Evolutionary conservation across 306 rosid species (phyloP).

Genomic region (Parietaria judaica): DNA sequence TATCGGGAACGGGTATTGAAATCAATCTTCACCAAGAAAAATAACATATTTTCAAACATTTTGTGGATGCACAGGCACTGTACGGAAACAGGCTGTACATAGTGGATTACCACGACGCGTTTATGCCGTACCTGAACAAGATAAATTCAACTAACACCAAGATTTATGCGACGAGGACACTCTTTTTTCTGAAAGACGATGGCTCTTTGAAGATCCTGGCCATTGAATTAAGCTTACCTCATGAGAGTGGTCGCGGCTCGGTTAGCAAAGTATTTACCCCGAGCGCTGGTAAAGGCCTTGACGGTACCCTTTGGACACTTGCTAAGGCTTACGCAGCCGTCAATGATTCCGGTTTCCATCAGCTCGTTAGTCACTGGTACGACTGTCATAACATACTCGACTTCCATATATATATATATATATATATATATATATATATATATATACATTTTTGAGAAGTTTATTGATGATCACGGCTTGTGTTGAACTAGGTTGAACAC

Average conservation of each 20-base stretch:
- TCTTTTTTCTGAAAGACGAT: conserved; percentile 44
- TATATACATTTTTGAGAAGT: background rate
- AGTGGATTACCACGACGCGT: conserved; percentile 49
- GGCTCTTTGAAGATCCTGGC: conserved; percentile 60
- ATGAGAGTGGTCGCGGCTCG: conserved; percentile 34
- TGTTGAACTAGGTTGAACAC: conserved; percentile 45
- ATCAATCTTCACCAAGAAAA: background rate
- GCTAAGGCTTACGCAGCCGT: conserved; percentile 62
- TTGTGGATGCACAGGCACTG: conserved; percentile 38
- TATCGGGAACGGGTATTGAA: too few species aligned
- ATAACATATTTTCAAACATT: background rate
- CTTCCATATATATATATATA: background rate
- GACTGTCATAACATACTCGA: background rate
- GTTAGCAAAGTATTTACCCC: conserved; percentile 45
- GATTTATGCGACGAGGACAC: conserved; percentile 48
- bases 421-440: too few species aligned
- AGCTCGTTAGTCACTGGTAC: conserved; percentile 62
- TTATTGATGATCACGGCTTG: background rate
- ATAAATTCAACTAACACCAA: conserved; percentile 37
- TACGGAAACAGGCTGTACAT: conserved; percentile 35
- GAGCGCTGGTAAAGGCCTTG: conserved; percentile 31
- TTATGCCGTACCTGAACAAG: conserved; percentile 45
- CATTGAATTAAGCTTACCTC: conserved; percentile 49
- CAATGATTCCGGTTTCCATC: conserved; percentile 55
- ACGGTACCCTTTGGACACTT: conserved; percentile 40